Base-by-base conservation (phyloP, 2,329 filamentous ascomycete genomes). In the Aspergillus clavatus region DNA sequence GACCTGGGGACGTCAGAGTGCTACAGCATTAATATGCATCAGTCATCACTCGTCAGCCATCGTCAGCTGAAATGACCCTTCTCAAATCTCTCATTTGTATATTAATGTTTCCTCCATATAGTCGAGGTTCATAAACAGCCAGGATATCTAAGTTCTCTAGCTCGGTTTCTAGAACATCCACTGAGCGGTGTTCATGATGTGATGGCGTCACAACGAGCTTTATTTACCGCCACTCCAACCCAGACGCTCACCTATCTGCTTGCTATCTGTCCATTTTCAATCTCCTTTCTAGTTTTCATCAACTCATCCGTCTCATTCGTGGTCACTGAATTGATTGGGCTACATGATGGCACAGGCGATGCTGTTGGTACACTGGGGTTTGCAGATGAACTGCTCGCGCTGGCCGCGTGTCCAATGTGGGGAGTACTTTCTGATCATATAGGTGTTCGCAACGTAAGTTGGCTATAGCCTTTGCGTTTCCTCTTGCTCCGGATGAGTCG, bases 231-330 rank as follows among this genome's bases (percentile, higher is more conserved):
- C n/a, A 75, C 73, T 16, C 70, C 71, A 51, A 62, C 72, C 2
- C 81, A 84, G 60, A 73, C 78, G 23, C 68, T 75, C 24, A 79
- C 80, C 16, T 84, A 84, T 56, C 69, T 84, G 21, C 69, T 81
- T 37, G 79, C 76, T 36, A 77, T 83, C 51, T 82, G 80, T 39
- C 75, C 82, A 27, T 83, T 83, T 67, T 80, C 77, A 54, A 84
- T 84, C 54, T 76, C 79, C 14, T 83, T 83, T 63, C 71, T 84
- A 35, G 81, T 84, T 40, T 84, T 83, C 63, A 71, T 84, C 51
- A 84, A 84, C 62, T 78, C 78, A 47, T 79, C 78, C 41, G 72
- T 83, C 50, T 81, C 78, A 18, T 84, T 84, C 57, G 79, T 84
- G 24, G 76, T 84, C 40, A 83, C 80, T 11, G 78, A 83, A 57